Evolutionary conservation across 2,329 filamentous ascomycete species (phyloP).

Genomic region (Xylaria sp.): DNA sequence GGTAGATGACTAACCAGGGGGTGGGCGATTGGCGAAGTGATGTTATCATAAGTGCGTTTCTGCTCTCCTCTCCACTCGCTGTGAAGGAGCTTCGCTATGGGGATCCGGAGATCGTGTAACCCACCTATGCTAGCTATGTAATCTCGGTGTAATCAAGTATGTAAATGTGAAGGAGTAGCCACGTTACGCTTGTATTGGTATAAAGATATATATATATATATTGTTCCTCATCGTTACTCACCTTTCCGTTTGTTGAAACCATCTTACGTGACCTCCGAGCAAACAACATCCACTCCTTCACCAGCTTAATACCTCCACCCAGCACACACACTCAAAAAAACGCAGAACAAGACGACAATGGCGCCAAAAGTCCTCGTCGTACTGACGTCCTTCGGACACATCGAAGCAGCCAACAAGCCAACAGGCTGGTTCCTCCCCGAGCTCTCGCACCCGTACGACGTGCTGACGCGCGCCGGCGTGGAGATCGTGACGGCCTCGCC

Average conservation of each 20-base stretch:
- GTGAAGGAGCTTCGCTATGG: background rate
- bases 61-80: background rate
- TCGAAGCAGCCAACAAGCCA: conserved; percentile 61
- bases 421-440: conserved; percentile 80
- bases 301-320: background rate
- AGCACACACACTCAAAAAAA: too few relatives aligned
- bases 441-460: conserved; percentile 72
- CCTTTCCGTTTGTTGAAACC: background rate
- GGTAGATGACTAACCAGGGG: background rate
- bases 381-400: conserved; percentile 70
- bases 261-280: background rate
- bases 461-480: conserved; percentile 62
- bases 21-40: background rate
- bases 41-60: conserved; percentile 23
- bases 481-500: conserved; percentile 71
- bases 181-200: too few relatives aligned
- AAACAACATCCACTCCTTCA: conserved; percentile 1
- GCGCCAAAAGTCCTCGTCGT: conserved; percentile 75
- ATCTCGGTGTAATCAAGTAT: background rate
- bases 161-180: too few relatives aligned
- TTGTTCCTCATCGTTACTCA: background rate
- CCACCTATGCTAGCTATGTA: background rate
- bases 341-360: conserved; percentile 49
- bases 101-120: background rate
- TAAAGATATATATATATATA: too few relatives aligned